Conservation (phyloP, 345 rosid species). For the Eucalyptus victrix region DNA sequence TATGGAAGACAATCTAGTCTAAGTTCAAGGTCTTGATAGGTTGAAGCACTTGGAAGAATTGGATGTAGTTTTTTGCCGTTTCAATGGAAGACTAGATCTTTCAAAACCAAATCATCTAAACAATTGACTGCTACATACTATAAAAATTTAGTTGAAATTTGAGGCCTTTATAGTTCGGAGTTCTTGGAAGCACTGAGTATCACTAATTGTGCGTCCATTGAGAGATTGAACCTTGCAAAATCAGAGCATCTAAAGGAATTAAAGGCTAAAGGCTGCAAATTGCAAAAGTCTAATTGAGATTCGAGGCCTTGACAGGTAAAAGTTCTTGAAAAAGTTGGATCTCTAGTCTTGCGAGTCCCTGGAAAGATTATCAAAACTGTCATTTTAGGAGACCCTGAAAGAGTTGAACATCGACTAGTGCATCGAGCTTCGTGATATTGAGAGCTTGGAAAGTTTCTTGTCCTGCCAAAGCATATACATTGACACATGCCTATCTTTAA, state of each 20-base stretch:
- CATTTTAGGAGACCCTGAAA: too few species aligned
- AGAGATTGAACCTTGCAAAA: not conserved
- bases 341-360: not conserved
- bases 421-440: too few species aligned
- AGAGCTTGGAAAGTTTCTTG: too few species aligned
- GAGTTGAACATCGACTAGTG: too few species aligned
- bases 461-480: too few species aligned
- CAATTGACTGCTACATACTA: too few species aligned
- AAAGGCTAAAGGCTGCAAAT: not conserved
- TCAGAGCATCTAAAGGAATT: too few species aligned
- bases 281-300: not conserved
- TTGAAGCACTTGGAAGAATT: not conserved
- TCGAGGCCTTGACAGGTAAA: accelerated
- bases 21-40: not conserved
- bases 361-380: not conserved
- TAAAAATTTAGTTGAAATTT: too few species aligned
- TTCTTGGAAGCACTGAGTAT: not conserved
- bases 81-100: not conserved
- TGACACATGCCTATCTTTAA: too few species aligned
- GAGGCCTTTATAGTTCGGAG: not conserved
- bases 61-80: too few species aligned
- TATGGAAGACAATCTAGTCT: too few species aligned
- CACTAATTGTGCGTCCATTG: not conserved
- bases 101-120: not conserved
- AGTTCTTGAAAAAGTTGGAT: too few species aligned